These are phyloP conservation scores for Euphorbia schlechtendalii DNA, from an alignment of 441 rosid species.

Conservation along the genomic window DNA sequence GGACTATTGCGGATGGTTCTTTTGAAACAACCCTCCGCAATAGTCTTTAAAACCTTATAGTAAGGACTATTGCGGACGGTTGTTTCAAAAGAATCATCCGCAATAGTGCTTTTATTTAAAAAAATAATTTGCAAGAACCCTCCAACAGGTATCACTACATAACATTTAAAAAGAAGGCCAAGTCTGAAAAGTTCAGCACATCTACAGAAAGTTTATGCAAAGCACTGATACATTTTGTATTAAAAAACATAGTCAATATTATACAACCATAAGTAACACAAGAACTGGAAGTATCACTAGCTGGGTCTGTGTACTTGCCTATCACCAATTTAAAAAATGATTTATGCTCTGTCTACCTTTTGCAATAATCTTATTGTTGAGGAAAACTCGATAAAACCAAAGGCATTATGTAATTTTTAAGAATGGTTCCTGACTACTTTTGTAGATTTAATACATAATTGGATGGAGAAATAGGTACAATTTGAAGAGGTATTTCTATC, in stretches of 20 bases:
- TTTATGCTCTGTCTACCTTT: background rate
- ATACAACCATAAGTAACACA: background rate
- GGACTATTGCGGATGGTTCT: too few species aligned
- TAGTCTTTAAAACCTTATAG: too few species aligned
- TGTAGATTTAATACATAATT: background rate
- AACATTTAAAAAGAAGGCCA: background rate
- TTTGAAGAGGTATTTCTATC: background rate
- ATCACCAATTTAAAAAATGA: background rate
- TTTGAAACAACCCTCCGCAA: too few species aligned
- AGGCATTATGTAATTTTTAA: background rate
- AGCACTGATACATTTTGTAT: background rate
- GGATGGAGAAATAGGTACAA: background rate
- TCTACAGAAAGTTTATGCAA: background rate
- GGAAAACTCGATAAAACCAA: background rate
- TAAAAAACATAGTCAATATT: background rate
- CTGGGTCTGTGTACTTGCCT: background rate
- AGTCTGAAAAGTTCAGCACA: background rate
- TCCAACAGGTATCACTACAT: too few species aligned
- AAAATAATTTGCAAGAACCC: too few species aligned
- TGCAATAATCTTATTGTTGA: background rate
- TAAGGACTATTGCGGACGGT: too few species aligned
- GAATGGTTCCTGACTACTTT: background rate
- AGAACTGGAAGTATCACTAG: background rate
- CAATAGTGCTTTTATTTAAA: too few species aligned
- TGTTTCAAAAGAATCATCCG: too few species aligned